Evolutionary conservation across 257 asterid species (phyloP), one percentile per base, ranked within the genome.

Genomic region (Knoxia roxburghii): DNA sequence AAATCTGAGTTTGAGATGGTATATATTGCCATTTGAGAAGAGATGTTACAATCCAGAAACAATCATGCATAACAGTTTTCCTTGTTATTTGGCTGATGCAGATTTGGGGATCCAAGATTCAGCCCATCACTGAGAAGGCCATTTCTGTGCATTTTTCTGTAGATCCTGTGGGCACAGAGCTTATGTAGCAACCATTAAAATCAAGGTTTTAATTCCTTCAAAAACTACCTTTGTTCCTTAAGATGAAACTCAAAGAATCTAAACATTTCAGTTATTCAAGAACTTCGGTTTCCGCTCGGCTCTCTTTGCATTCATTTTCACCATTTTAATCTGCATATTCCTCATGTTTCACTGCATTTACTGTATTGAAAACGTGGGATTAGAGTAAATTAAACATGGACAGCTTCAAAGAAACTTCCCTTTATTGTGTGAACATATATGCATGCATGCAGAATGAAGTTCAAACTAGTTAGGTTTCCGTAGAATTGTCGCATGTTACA

Each of bases 141-240:
- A 68, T 86, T 17, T 76, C 71, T 10, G 70, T 83, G 68, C 79
- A 83, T 74, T 86, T 75, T 68, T 80, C 83, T 1, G 84, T 89
- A 21, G 96, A 84, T 77, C 96, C 95, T 45, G 72, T 83, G 30
- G 95, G 88, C 77, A 80, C 79, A 15, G 89, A 89, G 81, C 91
- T 89, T 61, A 86, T 89, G 95, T 86, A 86, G 69, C 81, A 29
- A 77, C 27, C 55, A 57, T 18, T 37, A 37, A n/a, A 21, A 12
- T 5, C 33, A 41, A 68, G 21, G 73, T 35, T 46, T 24, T 32
- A 27, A 64, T 45, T 62, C 24, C 18, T 46, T 40, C 43, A 9
- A 58, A 23, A 68, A 40, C 56, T n/a, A 23, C 21, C 37, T 29
- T 21, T 43, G 13, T 35, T 46, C 20, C 30, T 29, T 17, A 24